A percentile compares a stretch with the other conserved stretches of the same genome.
These are phyloP conservation scores for Saccharomycopsis vini DNA, from an alignment of 805 yeast genomes.

Conservation along the genomic window DNA sequence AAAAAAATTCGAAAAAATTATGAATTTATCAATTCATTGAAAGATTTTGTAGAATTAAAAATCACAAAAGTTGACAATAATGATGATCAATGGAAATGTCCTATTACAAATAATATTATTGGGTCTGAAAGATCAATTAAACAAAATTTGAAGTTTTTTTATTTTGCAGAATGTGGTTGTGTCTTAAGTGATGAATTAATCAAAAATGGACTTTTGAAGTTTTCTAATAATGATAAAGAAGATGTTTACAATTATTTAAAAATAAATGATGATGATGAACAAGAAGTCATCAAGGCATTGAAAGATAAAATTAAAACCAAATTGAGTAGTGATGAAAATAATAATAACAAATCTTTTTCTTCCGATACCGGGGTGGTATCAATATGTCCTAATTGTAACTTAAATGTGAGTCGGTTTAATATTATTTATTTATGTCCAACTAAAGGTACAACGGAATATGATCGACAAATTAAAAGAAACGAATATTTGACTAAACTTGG, in stretches of 20 bases:
- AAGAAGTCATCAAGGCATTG: neutral
- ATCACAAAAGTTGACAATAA: conserved; percentile 18
- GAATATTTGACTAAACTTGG: conserved; percentile 5
- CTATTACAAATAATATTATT: conserved; percentile 8
- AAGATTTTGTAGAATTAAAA: conserved; percentile 38
- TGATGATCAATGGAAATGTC: too few relatives aligned
- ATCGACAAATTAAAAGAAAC: conserved; percentile 6
- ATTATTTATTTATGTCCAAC: conserved; percentile 12
- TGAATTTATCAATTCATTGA: conserved; percentile 22
- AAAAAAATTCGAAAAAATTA: conserved; percentile 16
- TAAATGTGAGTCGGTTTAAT: conserved; percentile 7
- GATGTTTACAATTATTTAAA: conserved; percentile 8
- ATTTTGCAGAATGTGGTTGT: conserved; percentile 20
- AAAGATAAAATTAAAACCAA: neutral
- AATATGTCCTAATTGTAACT: conserved; percentile 15
- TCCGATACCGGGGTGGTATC: too few relatives aligned
- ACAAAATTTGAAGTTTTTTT: conserved; percentile 9
- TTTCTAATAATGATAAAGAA: conserved; percentile 3
- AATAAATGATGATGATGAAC: neutral
- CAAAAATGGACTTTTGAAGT: conserved; percentile 3
- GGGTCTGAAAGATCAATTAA: too few relatives aligned
- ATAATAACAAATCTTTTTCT: neutral
- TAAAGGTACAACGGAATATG: neutral
- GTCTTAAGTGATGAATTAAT: conserved; percentile 12
- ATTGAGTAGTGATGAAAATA: neutral